phyloP scores from a whole-genome alignment of 169 alveolate genomes.

The Babesia sp. region DNA sequence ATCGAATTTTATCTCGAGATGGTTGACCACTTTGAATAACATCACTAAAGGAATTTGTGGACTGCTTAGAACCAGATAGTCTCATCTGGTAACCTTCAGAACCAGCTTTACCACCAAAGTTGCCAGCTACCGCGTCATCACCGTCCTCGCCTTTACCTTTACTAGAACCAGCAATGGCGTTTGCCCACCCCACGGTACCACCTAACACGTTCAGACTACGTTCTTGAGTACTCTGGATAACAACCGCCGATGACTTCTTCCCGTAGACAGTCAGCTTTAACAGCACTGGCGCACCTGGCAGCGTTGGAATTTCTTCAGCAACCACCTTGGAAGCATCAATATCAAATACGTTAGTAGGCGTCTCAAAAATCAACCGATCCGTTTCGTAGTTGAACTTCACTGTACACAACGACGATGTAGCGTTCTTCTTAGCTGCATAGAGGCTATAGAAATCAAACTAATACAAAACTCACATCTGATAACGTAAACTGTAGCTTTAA shows the following conservation, averaged over 20 bases:
- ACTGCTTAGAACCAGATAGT: too few relatives aligned
- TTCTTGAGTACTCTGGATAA: slow-evolving; percentile 30
- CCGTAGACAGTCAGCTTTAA: slow-evolving; percentile 32
- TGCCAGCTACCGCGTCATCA: too few relatives aligned
- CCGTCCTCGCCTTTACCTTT: too few relatives aligned
- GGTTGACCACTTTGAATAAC: too few relatives aligned
- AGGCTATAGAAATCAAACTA: neutral
- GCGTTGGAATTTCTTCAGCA: slow-evolving; percentile 55
- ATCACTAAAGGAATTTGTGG: too few relatives aligned
- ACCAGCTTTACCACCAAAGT: too few relatives aligned
- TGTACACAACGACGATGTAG: slow-evolving; percentile 50
- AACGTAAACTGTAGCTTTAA: slow-evolving; percentile 56
- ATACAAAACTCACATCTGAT: slow-evolving; percentile 38
- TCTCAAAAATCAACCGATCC: slow-evolving; percentile 37
- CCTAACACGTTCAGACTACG: slow-evolving; percentile 50
- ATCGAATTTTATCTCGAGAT: too few relatives aligned
- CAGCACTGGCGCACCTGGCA: slow-evolving; percentile 36
- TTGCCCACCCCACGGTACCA: slow-evolving; percentile 63
- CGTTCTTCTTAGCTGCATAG: slow-evolving; percentile 42
- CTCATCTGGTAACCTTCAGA: too few relatives aligned
- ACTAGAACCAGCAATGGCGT: neutral
- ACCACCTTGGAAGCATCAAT: slow-evolving; percentile 40
- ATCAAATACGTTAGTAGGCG: slow-evolving; percentile 31
- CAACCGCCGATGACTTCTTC: slow-evolving; percentile 40
- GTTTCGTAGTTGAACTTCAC: slow-evolving; percentile 44